Percentiles rank a stretch among this genome's conserved stretches.
Evolutionary conservation across 2,329 filamentous ascomycete genomes (phyloP).

Genomic region (Trichoderma koningii): DNA sequence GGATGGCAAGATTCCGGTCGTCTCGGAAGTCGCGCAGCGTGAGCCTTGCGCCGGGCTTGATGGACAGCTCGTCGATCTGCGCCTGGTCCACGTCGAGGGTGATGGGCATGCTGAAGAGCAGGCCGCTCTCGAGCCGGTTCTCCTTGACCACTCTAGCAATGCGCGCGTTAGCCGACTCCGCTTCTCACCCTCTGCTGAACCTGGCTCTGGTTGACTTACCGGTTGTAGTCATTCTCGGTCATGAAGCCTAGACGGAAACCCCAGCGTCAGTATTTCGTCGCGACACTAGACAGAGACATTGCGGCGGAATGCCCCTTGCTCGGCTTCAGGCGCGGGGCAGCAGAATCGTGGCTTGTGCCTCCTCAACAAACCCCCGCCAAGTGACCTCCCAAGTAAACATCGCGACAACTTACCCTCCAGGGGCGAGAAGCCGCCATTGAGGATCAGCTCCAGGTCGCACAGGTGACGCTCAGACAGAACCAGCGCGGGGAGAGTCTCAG

Average conservation of each 20-base stretch:
- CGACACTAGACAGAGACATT: neutral
- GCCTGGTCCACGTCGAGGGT: slow-evolving; percentile 81
- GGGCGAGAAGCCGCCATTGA: slow-evolving; percentile 97
- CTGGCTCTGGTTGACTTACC: slow-evolving; percentile 54
- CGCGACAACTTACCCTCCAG: slow-evolving; percentile 71
- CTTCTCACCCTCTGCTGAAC: neutral
- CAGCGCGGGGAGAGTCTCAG: slow-evolving; percentile 82
- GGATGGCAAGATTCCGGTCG: slow-evolving; percentile 91
- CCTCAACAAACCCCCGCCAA: neutral
- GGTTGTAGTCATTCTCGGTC: slow-evolving; percentile 95
- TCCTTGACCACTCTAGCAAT: slow-evolving; percentile 78
- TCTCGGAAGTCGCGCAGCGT: slow-evolving; percentile 94
- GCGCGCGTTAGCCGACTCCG: neutral
- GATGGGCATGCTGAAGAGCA: slow-evolving; percentile 96
- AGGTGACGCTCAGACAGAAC: slow-evolving; percentile 90
- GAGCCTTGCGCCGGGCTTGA: slow-evolving; percentile 80
- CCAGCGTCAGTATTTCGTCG: neutral
- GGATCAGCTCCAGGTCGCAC: slow-evolving; percentile 94
- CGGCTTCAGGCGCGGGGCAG: slow-evolving; percentile 3
- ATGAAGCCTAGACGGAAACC: slow-evolving; percentile 71
- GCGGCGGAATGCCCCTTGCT: neutral
- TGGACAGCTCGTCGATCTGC: slow-evolving; percentile 70
- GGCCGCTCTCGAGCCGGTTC: slow-evolving; percentile 82
- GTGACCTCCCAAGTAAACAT: neutral
- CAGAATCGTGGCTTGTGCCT: neutral